Evolutionary conservation across 352 stramenopile genomes (phyloP), one percentile per base, ranked within the genome.

Genomic region (Chrysophaeum taylorii): DNA sequence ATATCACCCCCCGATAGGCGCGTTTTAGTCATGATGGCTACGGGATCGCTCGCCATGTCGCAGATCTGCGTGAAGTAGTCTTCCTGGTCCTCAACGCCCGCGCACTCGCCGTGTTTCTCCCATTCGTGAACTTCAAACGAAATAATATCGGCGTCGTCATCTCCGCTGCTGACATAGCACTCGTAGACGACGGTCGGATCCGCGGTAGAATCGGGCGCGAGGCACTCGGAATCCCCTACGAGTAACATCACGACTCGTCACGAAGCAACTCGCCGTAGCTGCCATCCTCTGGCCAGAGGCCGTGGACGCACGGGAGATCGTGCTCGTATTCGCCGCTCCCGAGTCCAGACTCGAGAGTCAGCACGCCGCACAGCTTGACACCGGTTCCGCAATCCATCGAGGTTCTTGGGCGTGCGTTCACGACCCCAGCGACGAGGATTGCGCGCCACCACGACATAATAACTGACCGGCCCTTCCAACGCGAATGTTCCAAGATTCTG

Each of bases 91-190:
- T 67, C 25, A 7, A 29, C 60, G 23, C 60, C 60, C 12, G 60
- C 67, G 67, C 67, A 71, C 23, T 39, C 7, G 33, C 67, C 67
- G 67, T 71, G 67, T 50, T 71, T 71, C 2, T 67, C 67, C 67
- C 67, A 71, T 31, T 71, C 67, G 67, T 71, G 67, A 25, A 18
- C 16, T 50, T 71, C 42, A 50, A 71, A 71, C 27, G 27, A 33
- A 36, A 71, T 43, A 16, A 68, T 61, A 36, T 69, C 45, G 14
- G 43, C 25, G 50, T 16, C 18, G 67, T 42, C n/a, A 4, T 71
- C 39, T 18, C 33, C 63, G 4, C 23, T 45, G 18, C 41, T 50
- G 9, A 31, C 14, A 50, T 71, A 71, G 48, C 67, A 71, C 4
- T 61, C 23, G 67, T 38, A 27, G 39, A 71, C 37, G 42, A 16